phyloP scores from a whole-genome alignment of 2,329 filamentous ascomycete species.

The Exophiala dermatitidis region DNA sequence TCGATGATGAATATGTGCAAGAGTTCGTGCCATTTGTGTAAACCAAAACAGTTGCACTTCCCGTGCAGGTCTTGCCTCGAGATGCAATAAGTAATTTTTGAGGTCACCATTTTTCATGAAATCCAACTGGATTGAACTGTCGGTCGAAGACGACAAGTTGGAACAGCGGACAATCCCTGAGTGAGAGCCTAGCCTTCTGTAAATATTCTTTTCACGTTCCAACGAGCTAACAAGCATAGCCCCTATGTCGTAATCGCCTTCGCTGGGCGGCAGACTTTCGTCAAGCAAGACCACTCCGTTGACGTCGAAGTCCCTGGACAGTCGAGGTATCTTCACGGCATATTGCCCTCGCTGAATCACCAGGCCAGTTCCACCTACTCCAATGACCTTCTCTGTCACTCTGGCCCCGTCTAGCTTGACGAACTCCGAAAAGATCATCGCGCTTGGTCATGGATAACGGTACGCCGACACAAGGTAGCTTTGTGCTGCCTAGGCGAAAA shows the following conservation, averaged over 20 bases:
- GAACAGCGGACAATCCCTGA: slow-evolving; percentile 14
- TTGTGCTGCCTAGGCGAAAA: too few relatives aligned
- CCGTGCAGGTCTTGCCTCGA: slow-evolving; percentile 1
- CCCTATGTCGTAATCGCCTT: slow-evolving; percentile 22
- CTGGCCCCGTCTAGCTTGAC: slow-evolving; percentile 16
- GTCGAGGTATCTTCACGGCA: slow-evolving; percentile 23
- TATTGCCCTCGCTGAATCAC: slow-evolving; percentile 16
- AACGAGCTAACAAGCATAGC: slow-evolving; percentile 15
- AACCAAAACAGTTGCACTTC: slow-evolving; percentile 19
- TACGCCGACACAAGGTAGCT: too few relatives aligned
- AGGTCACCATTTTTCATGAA: slow-evolving; percentile 25
- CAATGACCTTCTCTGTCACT: slow-evolving; percentile 20
- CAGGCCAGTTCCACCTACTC: slow-evolving; percentile 18
- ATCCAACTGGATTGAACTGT: slow-evolving; percentile 14
- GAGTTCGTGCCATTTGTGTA: slow-evolving; percentile 9
- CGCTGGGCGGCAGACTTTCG: slow-evolving; percentile 11
- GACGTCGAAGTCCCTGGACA: slow-evolving; percentile 12
- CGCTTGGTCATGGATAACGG: too few relatives aligned
- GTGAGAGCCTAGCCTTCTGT: slow-evolving; percentile 15
- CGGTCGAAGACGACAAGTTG: slow-evolving; percentile 2
- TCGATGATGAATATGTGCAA: slow-evolving; percentile 17
- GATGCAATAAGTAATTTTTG: slow-evolving; percentile 13
- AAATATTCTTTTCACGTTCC: slow-evolving; percentile 20
- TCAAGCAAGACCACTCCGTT: slow-evolving; percentile 14
- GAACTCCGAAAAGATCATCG: background rate